Conservation (phyloP, 768 basidiomycete species). For the Piloderma croceum region DNA sequence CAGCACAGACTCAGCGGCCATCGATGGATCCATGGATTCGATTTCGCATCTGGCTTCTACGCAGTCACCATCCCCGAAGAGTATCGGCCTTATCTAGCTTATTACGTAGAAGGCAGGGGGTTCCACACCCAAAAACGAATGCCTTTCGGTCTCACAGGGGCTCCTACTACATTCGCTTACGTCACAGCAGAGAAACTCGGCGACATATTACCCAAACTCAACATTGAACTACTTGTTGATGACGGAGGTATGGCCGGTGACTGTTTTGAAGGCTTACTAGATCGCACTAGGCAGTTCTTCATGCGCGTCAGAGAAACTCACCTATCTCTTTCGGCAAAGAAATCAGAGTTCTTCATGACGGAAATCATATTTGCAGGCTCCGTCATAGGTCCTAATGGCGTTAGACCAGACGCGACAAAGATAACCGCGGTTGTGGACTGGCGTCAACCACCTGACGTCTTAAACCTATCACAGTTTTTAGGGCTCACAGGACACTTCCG, state of each 20-base stretch:
- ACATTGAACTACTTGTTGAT: conserved; percentile 35
- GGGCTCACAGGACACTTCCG: conserved; percentile 33
- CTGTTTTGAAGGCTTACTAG: conserved; percentile 24
- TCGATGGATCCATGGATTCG: conserved; percentile 28
- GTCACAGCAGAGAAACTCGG: conserved; percentile 20
- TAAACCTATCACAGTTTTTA: conserved; percentile 28
- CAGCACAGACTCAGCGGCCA: conserved; percentile 33
- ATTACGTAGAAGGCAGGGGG: conserved; percentile 34
- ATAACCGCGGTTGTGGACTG: conserved; percentile 32
- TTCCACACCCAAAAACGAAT: conserved; percentile 30
- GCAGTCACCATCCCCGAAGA: conserved; percentile 14
- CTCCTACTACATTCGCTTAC: conserved; percentile 30
- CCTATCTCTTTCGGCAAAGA: conserved; percentile 32
- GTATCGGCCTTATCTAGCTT: conserved; percentile 22
- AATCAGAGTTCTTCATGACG: conserved; percentile 31
- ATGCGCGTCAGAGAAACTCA: conserved; percentile 18
- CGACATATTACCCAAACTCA: conserved; percentile 18
- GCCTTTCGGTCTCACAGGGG: conserved; percentile 38
- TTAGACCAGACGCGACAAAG: conserved; percentile 33
- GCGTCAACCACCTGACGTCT: conserved; percentile 11
- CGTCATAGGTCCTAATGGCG: conserved; percentile 24
- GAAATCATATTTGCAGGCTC: conserved; percentile 33
- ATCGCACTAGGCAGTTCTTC: conserved; percentile 22
- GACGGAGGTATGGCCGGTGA: conserved; percentile 31
- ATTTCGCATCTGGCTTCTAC: conserved; percentile 36